A percentile compares a stretch with the other conserved stretches of the same genome.
Evolutionary conservation across 2,329 filamentous ascomycete genomes (phyloP).

Genomic region (Hyphodiscus sp.): DNA sequence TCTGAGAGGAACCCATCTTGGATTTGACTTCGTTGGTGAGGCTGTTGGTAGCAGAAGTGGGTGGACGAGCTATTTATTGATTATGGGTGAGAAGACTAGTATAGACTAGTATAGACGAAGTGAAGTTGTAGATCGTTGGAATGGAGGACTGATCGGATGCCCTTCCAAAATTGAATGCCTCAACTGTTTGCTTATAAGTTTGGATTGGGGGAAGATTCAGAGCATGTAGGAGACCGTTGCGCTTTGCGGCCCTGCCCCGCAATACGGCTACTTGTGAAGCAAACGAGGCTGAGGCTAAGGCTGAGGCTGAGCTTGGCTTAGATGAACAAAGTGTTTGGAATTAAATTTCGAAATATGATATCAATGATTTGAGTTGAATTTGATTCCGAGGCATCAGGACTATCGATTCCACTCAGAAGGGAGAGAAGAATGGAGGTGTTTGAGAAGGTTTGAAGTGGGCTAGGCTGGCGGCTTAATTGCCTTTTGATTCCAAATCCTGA

Average conservation of each 20-base stretch:
- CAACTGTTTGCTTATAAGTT: not conserved
- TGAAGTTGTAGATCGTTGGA: not conserved
- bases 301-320: not conserved
- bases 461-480: too few relatives aligned
- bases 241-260: not conserved
- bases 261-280: conserved; percentile 1
- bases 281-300: not conserved
- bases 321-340: not conserved
- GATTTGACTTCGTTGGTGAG: not conserved
- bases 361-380: too few relatives aligned
- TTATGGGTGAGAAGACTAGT: not conserved
- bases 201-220: not conserved
- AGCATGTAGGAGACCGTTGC: not conserved
- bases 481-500: not conserved
- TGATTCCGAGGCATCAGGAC: not conserved
- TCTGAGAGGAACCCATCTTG: not conserved
- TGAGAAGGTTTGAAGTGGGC: not conserved
- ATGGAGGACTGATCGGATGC: not conserved
- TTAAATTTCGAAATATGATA: not conserved
- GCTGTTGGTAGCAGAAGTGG: not conserved
- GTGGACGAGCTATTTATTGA: not conserved
- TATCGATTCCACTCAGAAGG: not conserved
- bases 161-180: not conserved
- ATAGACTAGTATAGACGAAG: not conserved
- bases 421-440: not conserved